Conservation (phyloP, 2,329 filamentous ascomycete species). For the Pseudogymnoascus sp. region DNA sequence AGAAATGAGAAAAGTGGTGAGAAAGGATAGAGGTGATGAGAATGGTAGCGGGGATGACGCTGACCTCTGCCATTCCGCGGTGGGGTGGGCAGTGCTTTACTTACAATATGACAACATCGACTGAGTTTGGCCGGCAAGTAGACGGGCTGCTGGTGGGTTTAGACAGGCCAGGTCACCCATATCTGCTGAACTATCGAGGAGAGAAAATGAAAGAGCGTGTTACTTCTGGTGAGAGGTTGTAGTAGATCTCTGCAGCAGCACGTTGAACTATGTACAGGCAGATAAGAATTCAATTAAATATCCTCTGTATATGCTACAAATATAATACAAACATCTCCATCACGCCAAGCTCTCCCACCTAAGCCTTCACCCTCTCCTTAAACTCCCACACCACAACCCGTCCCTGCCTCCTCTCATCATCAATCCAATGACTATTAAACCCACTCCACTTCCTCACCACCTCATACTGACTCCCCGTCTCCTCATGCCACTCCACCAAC, state of each 20-base stretch:
- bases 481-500: conserved; percentile 37
- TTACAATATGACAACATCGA: no score
- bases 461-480: conserved; percentile 35
- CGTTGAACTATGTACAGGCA: background rate
- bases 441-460: conserved; percentile 45
- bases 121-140: no score
- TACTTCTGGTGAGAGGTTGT: background rate
- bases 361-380: background rate
- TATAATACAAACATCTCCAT: background rate
- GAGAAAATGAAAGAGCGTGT: background rate
- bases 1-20: background rate
- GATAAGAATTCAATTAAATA: background rate
- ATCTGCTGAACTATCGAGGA: background rate
- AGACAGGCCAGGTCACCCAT: no score
- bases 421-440: conserved; percentile 55
- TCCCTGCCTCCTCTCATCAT: conserved; percentile 50
- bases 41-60: background rate
- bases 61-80: no score
- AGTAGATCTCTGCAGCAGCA: background rate
- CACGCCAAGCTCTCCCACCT: background rate
- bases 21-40: background rate
- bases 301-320: background rate
- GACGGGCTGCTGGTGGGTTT: no score
- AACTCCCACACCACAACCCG: conserved; percentile 52
- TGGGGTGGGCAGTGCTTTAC: no score